phyloP scores from a whole-genome alignment of 805 yeast species.

The Candida krabiensis region DNA sequence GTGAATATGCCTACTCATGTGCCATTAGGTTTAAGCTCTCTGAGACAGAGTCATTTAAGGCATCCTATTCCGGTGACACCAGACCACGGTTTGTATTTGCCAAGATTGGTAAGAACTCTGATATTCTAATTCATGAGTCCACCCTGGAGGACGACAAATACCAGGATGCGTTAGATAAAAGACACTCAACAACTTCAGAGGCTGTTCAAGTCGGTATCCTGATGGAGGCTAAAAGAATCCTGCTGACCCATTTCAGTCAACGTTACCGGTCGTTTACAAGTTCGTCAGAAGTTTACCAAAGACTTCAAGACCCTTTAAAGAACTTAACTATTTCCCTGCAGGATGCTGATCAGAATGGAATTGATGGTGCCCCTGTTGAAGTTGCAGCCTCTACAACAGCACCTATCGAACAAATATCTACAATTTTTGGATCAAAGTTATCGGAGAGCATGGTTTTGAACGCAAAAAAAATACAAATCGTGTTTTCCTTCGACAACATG shows the following conservation, averaged over 20 bases:
- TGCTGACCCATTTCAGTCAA: constrained; percentile 91
- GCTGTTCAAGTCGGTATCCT: constrained; percentile 68
- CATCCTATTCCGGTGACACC: constrained; percentile 94
- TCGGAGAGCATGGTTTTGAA: constrained; percentile 23
- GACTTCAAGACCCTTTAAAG: constrained; percentile 19
- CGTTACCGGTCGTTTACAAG: constrained; percentile 63
- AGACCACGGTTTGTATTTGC: constrained; percentile 70
- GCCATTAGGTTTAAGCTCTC: constrained; percentile 46
- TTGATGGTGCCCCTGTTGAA: neutral
- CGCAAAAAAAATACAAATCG: constrained; percentile 29
- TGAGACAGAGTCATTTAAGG: constrained; percentile 45
- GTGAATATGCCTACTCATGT: constrained; percentile 77
- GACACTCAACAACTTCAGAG: constrained; percentile 87
- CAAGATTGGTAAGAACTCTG: constrained; percentile 62
- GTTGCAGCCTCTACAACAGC: constrained; percentile 16
- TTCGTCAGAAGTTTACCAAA: constrained; percentile 24
- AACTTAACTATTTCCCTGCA: too few relatives aligned
- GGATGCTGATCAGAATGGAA: neutral
- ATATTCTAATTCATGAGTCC: constrained; percentile 88
- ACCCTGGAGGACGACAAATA: constrained; percentile 79
- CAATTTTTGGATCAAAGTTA: constrained; percentile 21
- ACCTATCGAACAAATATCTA: constrained; percentile 21
- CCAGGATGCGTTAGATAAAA: constrained; percentile 77
- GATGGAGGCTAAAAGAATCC: constrained; percentile 70
- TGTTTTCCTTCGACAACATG: constrained; percentile 70